These are phyloP conservation scores for Fusarium proliferatum DNA, from an alignment of 2,329 filamentous ascomycete genomes.

Conservation along the genomic window DNA sequence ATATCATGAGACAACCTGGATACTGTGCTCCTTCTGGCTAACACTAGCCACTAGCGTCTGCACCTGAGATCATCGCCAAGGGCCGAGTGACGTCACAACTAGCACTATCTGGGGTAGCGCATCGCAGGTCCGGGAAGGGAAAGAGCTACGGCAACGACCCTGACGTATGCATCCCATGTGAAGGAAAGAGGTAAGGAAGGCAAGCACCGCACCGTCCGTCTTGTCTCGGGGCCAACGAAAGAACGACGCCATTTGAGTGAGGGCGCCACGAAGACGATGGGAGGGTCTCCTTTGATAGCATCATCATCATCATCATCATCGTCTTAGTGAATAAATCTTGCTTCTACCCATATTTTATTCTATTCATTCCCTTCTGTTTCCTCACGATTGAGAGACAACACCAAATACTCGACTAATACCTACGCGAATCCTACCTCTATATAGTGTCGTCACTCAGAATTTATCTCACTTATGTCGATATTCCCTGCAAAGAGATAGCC, in stretches of 20 bases:
- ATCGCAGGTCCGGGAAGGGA: conserved; percentile 25
- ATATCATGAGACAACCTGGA: background rate
- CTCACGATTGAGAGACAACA: background rate
- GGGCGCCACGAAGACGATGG: conserved; percentile 26
- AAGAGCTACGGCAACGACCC: conserved; percentile 35
- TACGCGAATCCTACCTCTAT: conserved; percentile 11
- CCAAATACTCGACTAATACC: conserved; percentile 1
- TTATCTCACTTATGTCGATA: background rate
- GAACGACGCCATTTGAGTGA: conserved; percentile 34
- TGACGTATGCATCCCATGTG: conserved; percentile 34
- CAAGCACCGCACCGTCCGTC: conserved; percentile 32
- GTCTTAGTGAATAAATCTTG: conserved; percentile 38
- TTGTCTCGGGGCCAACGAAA: conserved; percentile 34
- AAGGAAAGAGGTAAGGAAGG: conserved; percentile 11
- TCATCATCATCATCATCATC: conserved; percentile 36
- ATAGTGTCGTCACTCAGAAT: conserved; percentile 1
- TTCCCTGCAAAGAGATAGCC: conserved; percentile 21
- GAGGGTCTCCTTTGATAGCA: conserved; percentile 33
- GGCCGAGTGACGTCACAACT: conserved; percentile 40
- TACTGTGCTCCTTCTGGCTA: conserved; percentile 12
- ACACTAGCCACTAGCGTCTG: conserved; percentile 27
- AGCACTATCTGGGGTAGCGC: conserved; percentile 41
- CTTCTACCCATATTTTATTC: conserved; percentile 18
- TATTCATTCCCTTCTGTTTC: background rate
- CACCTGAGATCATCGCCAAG: conserved; percentile 41